These are phyloP conservation scores for Syzygium oleosum DNA, from an alignment of 345 rosid genomes.

Conservation along the genomic window DNA sequence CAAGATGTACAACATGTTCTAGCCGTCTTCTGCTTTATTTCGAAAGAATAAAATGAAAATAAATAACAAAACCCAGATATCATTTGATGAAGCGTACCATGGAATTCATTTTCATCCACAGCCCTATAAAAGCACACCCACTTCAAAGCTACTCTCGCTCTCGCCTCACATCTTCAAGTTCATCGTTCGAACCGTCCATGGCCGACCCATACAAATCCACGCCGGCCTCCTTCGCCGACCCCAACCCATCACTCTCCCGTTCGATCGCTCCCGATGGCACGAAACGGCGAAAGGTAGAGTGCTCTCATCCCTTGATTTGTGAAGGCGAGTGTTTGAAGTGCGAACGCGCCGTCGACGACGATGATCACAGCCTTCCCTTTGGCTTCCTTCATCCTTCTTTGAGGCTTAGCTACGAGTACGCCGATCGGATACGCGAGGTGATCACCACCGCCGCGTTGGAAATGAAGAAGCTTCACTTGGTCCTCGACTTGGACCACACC, in stretches of 20 bases:
- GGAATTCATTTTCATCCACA: background rate
- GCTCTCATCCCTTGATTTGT: background rate
- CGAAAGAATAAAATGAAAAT: too few species aligned
- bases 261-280: background rate
- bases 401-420: background rate
- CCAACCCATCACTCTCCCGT: background rate
- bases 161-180: background rate
- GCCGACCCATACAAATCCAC: background rate
- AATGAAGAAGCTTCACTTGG: background rate
- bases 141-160: background rate
- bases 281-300: background rate
- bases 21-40: too few species aligned
- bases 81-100: background rate
- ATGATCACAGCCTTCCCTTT: background rate
- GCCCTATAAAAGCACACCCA: background rate
- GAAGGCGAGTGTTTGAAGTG: background rate
- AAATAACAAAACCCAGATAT: too few species aligned
- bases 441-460: background rate
- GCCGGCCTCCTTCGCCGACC: background rate
- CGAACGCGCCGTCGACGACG: background rate
- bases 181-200: background rate
- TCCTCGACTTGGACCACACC: background rate
- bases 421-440: background rate
- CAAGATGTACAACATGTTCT: too few species aligned
- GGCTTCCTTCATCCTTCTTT: background rate